Conservation (phyloP, 331 rosid genomes). For the Rhamnella rubrinervis region DNA sequence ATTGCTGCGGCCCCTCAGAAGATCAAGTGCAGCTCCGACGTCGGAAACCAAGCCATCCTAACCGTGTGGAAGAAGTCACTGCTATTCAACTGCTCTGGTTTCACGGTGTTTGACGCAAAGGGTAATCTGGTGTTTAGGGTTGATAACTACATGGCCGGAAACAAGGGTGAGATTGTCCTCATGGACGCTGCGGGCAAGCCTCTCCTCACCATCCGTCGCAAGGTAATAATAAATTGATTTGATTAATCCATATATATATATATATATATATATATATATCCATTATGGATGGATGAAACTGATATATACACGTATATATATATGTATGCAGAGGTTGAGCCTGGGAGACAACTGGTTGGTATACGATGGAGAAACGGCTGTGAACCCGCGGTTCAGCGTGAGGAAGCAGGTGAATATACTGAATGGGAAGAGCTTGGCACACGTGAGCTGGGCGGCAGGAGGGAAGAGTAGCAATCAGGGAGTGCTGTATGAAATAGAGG, state of each 20-base stretch:
- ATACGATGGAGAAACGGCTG: slow-evolving; percentile 53
- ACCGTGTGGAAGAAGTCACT: slow-evolving; percentile 88
- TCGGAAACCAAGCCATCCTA: slow-evolving; percentile 20
- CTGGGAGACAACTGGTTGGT: slow-evolving; percentile 61
- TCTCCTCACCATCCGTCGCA: slow-evolving; percentile 76
- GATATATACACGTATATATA: too few relatives aligned
- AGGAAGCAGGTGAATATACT: slow-evolving; percentile 45
- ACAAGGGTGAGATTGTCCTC: slow-evolving; percentile 58
- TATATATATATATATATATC: background rate
- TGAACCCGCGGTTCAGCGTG: slow-evolving; percentile 41
- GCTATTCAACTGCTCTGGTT: slow-evolving; percentile 64
- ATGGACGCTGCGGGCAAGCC: slow-evolving; percentile 76
- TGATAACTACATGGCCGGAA: slow-evolving; percentile 57
- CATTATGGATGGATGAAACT: background rate
- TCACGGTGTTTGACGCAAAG: slow-evolving; percentile 57
- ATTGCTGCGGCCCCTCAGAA: slow-evolving; percentile 7
- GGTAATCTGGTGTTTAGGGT: slow-evolving; percentile 68
- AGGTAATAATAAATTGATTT: slow-evolving; percentile 32
- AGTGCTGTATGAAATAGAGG: slow-evolving; percentile 51
- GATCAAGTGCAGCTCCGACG: background rate
- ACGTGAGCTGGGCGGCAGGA: slow-evolving; percentile 16
- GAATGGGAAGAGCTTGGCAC: slow-evolving; percentile 51
- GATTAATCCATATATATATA: background rate
- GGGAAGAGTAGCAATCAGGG: background rate
- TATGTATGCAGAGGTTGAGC: slow-evolving; percentile 45